These are phyloP conservation scores for Phytophthora foliorum DNA, from an alignment of 352 stramenopile species.

Conservation along the genomic window DNA sequence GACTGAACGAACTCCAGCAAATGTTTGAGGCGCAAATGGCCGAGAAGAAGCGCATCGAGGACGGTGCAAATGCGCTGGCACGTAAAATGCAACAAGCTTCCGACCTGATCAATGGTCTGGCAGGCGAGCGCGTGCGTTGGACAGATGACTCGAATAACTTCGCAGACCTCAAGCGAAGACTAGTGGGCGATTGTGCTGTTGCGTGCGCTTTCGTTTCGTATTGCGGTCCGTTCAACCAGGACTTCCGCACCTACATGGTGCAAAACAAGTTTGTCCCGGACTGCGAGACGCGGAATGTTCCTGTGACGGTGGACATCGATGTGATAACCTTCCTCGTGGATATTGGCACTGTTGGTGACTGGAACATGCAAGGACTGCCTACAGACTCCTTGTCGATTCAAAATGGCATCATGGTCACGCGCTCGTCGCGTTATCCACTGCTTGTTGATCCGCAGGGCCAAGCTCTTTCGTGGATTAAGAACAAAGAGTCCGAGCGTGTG, in stretches of 20 bases:
- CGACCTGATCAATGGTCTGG: slow-evolving; percentile 97
- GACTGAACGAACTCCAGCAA: slow-evolving; percentile 94
- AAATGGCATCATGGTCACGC: slow-evolving; percentile 99
- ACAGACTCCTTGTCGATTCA: slow-evolving; percentile 98
- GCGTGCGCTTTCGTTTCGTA: slow-evolving; percentile 98
- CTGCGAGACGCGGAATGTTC: slow-evolving; percentile 92
- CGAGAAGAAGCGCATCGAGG: slow-evolving; percentile 98
- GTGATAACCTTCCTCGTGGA: slow-evolving; percentile 98
- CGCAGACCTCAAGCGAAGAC: slow-evolving; percentile 95
- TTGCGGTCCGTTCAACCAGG: slow-evolving; percentile 98
- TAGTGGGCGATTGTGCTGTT: slow-evolving; percentile 98
- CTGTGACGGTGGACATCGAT: slow-evolving; percentile 96
- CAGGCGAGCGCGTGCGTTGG: slow-evolving; percentile 96
- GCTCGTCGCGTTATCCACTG: slow-evolving; percentile 96
- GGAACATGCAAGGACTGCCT: slow-evolving; percentile 98
- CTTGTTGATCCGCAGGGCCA: slow-evolving; percentile 98
- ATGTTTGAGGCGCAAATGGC: slow-evolving; percentile 98
- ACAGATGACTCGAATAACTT: slow-evolving; percentile 99
- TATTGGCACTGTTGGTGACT: slow-evolving; percentile 97
- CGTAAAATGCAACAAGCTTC: slow-evolving; percentile 98
- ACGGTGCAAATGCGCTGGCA: slow-evolving; percentile 95
- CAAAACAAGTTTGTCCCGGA: slow-evolving; percentile 97
- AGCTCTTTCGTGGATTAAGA: slow-evolving; percentile 98
- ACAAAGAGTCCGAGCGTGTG: slow-evolving; percentile 94
- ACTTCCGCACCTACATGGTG: slow-evolving; percentile 97